Evolutionary conservation across 2,329 filamentous ascomycete species (phyloP).

Genomic region (Nemania sp.): DNA sequence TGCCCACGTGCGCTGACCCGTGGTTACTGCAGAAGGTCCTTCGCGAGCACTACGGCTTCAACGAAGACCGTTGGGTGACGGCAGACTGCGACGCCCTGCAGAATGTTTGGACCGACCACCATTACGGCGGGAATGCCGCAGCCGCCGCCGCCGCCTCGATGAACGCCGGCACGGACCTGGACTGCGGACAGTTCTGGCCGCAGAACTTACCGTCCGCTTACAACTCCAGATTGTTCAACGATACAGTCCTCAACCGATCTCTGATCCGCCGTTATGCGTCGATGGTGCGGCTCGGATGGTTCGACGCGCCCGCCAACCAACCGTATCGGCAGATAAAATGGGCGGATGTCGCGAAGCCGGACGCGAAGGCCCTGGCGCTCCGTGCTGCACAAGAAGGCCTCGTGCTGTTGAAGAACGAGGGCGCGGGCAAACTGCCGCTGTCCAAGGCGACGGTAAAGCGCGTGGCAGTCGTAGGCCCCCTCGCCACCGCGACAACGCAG

Average conservation of each 20-base stretch:
- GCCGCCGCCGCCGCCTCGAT: slow-evolving; percentile 43
- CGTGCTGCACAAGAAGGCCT: slow-evolving; percentile 55
- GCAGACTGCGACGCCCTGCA: slow-evolving; percentile 68
- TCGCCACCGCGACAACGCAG: slow-evolving; percentile 60
- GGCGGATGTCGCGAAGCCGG: slow-evolving; percentile 58
- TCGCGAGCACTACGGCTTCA: slow-evolving; percentile 67
- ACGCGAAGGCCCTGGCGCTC: slow-evolving; percentile 59
- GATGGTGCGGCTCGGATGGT: slow-evolving; percentile 61
- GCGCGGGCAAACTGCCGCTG: slow-evolving; percentile 44
- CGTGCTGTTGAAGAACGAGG: slow-evolving; percentile 60
- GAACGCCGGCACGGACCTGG: slow-evolving; percentile 45
- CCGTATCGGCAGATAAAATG: slow-evolving; percentile 58
- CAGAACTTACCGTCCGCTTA: slow-evolving; percentile 40
- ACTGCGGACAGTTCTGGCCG: slow-evolving; percentile 39
- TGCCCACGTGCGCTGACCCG: slow-evolving; percentile 65
- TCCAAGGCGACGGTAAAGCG: slow-evolving; percentile 43
- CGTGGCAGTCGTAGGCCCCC: slow-evolving; percentile 62
- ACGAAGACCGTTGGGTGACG: slow-evolving; percentile 64
- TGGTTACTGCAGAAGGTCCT: slow-evolving; percentile 65
- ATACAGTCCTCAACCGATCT: slow-evolving; percentile 52
- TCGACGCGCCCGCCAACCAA: slow-evolving; percentile 52
- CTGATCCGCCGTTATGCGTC: slow-evolving; percentile 58
- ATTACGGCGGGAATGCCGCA: slow-evolving; percentile 42
- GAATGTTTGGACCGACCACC: slow-evolving; percentile 55
- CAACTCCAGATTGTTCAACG: slow-evolving; percentile 45